Evolutionary conservation across 2,329 filamentous ascomycete species (phyloP).

Genomic region (Pyricularia pennisetigena): DNA sequence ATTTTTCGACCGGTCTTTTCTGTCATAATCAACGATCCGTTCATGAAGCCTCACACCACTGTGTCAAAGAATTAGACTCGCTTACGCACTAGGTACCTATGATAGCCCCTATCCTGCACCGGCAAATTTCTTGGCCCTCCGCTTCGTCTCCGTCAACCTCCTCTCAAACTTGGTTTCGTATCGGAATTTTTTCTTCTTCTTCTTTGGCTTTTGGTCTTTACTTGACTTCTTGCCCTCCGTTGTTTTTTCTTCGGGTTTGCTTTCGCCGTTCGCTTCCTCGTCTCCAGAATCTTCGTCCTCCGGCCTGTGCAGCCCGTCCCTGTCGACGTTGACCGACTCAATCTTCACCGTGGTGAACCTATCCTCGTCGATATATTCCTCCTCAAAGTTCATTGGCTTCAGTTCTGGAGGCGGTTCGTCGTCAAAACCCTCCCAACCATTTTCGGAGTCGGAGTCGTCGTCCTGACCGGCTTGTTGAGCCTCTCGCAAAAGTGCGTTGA

Average conservation of each 20-base stretch:
- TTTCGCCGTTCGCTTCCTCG: constrained; percentile 22
- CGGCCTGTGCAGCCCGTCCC: constrained; percentile 58
- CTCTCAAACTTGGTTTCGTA: constrained; percentile 87
- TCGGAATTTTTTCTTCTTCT: constrained; percentile 83
- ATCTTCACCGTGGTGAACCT: constrained; percentile 92
- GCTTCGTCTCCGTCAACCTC: constrained; percentile 61
- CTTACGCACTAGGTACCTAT: not conserved
- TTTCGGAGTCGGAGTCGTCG: constrained; percentile 29
- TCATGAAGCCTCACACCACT: not conserved
- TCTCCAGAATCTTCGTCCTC: constrained; percentile 25
- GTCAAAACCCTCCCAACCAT: constrained; percentile 58
- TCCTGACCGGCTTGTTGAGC: constrained; percentile 40
- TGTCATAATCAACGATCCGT: not conserved
- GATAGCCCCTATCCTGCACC: not conserved
- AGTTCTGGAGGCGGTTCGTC: constrained; percentile 30
- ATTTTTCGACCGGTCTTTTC: not conserved
- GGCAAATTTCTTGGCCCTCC: constrained; percentile 49
- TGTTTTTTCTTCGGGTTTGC: constrained; percentile 20
- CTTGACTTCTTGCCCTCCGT: constrained; percentile 34
- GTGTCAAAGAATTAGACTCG: not conserved
- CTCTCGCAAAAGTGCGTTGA: constrained; percentile 60
- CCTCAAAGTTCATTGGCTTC: constrained; percentile 64
- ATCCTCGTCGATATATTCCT: constrained; percentile 94
- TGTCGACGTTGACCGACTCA: constrained; percentile 73
- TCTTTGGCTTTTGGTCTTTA: constrained; percentile 47